Evolutionary conservation across 2,329 filamentous ascomycete species (phyloP).

Genomic region (Beauveria sp.): DNA sequence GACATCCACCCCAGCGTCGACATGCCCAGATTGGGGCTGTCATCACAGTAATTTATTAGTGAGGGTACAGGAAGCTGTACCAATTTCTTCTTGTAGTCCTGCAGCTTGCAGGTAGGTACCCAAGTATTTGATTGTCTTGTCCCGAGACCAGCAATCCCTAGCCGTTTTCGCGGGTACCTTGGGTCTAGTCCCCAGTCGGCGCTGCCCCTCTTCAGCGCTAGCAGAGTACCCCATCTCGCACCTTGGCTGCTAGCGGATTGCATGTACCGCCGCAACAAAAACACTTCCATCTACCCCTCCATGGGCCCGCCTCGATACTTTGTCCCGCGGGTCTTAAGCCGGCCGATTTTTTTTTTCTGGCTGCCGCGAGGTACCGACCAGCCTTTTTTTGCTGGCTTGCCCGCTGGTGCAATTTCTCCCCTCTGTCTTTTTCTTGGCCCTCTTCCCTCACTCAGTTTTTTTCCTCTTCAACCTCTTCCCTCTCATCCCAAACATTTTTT

Average conservation of each 20-base stretch:
- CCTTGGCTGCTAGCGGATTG: not conserved
- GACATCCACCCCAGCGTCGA: not conserved
- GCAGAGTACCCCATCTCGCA: not conserved
- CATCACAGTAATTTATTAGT: not conserved
- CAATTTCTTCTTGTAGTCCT: no score
- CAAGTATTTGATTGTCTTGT: no score
- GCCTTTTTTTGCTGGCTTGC: not conserved
- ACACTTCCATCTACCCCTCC: conserved; percentile 3
- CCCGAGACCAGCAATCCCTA: not conserved
- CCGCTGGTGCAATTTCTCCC: conserved; percentile 1
- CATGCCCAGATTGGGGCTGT: not conserved
- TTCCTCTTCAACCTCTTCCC: not conserved
- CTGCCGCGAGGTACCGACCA: conserved; percentile 8
- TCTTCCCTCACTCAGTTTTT: conserved; percentile 1
- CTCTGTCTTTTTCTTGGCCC: conserved; percentile 8
- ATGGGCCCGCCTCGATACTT: conserved; percentile 2
- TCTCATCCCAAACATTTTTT: not conserved
- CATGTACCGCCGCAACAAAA: not conserved
- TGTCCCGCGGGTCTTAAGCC: conserved; percentile 1
- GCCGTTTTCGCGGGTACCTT: not conserved
- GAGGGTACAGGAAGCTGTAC: not conserved
- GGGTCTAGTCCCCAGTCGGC: not conserved
- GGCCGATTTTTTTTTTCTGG: conserved; percentile 1
- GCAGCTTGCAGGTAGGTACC: no score
- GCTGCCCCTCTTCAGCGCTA: conserved; percentile 4